Evolutionary conservation across 768 basidiomycete species (phyloP).

Genomic region (Trametes gibbosa): DNA sequence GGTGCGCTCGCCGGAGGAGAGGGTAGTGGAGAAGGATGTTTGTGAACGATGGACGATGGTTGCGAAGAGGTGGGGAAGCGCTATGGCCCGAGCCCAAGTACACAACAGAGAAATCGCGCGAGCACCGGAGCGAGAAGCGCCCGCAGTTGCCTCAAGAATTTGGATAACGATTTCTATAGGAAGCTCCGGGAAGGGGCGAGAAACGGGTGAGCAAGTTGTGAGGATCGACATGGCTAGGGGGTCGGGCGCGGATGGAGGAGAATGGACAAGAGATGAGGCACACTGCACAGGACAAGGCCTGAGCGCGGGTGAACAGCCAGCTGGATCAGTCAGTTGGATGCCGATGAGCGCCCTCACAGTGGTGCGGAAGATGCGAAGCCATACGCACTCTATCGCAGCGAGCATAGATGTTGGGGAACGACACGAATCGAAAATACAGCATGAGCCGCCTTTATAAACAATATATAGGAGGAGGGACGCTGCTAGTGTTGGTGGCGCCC

Average conservation of each 20-base stretch:
- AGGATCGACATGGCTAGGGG: not conserved
- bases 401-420: too few relatives aligned
- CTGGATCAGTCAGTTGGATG: too few relatives aligned
- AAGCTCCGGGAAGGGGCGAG: conserved; percentile 8
- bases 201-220: not conserved
- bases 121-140: conserved; percentile 14
- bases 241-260: too few relatives aligned
- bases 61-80: conserved; percentile 21
- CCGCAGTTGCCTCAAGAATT: conserved; percentile 23
- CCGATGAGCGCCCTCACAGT: not conserved
- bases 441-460: too few relatives aligned
- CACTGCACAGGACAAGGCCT: too few relatives aligned
- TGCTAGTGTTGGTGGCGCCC: not conserved
- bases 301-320: too few relatives aligned
- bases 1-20: conserved; percentile 4
- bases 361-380: too few relatives aligned
- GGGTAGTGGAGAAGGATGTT: conserved; percentile 5
- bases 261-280: too few relatives aligned
- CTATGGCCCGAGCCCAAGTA: conserved; percentile 21
- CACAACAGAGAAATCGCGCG: conserved; percentile 20
- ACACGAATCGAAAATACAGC: too few relatives aligned
- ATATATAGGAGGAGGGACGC: too few relatives aligned
- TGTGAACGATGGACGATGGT: conserved; percentile 18
- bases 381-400: too few relatives aligned
- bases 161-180: conserved; percentile 23